Evolutionary conservation across 148 eudicot species (phyloP).

Genomic region (Pouteria glomerata): DNA sequence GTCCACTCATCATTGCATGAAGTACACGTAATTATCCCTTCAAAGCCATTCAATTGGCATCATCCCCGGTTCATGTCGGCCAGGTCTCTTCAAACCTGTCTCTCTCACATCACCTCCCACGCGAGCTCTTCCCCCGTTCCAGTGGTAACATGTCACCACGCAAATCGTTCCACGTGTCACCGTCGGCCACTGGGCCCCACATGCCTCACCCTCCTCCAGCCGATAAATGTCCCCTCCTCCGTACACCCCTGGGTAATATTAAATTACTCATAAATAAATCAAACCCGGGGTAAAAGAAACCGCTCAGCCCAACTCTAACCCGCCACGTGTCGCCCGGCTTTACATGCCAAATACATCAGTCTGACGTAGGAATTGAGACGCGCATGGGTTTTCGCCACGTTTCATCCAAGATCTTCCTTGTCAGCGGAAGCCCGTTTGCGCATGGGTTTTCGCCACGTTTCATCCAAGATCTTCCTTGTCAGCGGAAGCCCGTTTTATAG

Average conservation of each 20-base stretch:
- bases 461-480: conserved; percentile 14
- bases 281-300: conserved; percentile 2
- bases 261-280: background rate
- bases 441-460: conserved; percentile 27
- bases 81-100: background rate
- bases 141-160: conserved; percentile 12
- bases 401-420: conserved; percentile 17
- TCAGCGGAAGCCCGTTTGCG: no score
- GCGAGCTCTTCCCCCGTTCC: background rate
- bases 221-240: background rate
- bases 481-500: conserved; percentile 2
- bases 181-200: background rate
- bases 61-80: background rate
- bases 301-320: background rate
- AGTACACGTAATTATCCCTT: conserved; percentile 13
- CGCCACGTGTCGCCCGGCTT: conserved; percentile 20
- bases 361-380: background rate
- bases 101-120: background rate
- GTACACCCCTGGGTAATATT: background rate
- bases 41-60: background rate
- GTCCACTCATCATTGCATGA: background rate
- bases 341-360: background rate
- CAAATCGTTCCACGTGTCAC: conserved; percentile 6
- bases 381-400: conserved; percentile 24
- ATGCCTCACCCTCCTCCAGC: background rate